These are phyloP conservation scores for Acacia crassicarpa DNA, from an alignment of 306 rosid genomes.

Conservation along the genomic window DNA sequence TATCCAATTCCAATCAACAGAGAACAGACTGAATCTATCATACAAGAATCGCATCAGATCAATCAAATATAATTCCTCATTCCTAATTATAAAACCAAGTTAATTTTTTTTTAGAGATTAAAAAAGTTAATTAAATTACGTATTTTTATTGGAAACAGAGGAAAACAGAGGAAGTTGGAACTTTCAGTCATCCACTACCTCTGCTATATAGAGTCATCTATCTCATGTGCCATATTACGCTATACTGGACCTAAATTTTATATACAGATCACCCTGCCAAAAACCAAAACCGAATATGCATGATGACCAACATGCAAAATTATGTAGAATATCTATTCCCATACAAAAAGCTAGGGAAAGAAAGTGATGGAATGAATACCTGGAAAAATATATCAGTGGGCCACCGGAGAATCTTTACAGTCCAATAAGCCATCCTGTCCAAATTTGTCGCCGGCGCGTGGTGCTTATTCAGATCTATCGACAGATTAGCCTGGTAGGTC, in stretches of 20 bases:
- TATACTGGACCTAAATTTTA: background rate
- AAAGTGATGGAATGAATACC: slow-evolving; percentile 30
- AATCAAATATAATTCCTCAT: too few species aligned
- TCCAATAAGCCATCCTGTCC: slow-evolving; percentile 74
- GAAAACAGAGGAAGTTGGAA: background rate
- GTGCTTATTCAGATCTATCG: slow-evolving; percentile 68
- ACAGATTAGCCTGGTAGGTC: slow-evolving; percentile 56
- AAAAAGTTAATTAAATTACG: too few species aligned
- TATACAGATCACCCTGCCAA: background rate
- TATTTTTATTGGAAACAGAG: too few species aligned
- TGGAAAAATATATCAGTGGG: slow-evolving; percentile 79
- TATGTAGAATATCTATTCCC: background rate
- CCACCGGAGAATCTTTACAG: slow-evolving; percentile 56
- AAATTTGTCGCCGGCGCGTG: slow-evolving; percentile 52
- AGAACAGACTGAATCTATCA: too few species aligned
- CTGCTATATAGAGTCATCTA: background rate
- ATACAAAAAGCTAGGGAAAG: background rate
- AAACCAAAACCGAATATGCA: background rate
- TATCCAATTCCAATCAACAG: too few species aligned
- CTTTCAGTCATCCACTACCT: background rate
- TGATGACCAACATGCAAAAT: background rate
- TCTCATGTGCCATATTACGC: background rate
- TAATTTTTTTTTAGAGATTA: too few species aligned
- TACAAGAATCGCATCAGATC: too few species aligned
- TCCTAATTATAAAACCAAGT: too few species aligned